Evolutionary conservation across 1,284 basidiomycete genomes (phyloP), one percentile per base, ranked within the genome.

Genomic region (Pascua guehoae): DNA sequence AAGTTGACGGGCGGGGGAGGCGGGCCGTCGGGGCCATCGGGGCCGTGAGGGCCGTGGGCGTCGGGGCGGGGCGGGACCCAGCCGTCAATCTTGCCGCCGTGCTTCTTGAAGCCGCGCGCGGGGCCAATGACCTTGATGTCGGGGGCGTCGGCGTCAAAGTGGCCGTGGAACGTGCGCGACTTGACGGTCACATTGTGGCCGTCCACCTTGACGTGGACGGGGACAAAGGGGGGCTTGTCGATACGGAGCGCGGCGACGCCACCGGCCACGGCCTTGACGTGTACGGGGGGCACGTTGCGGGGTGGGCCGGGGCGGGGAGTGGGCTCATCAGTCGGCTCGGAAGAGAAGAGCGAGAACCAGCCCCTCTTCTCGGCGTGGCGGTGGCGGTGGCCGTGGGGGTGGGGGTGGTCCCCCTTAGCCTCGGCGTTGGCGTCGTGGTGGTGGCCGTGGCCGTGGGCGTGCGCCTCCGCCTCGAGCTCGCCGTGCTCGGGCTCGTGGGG

Each of bases 201-300:
- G 5, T 39, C 37, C 17, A 8, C 12, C 16, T 16, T 41, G 16
- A 24, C 4, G 38, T 17, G 12, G 5, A 41, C 48, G 18, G n/a
- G 15, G 16, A 39, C 48, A 11, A 45, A n/a, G 38, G 36, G 18
- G 11, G 11, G n/a, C 16, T 36, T 37, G 15, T 24, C 43, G 12
- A 51, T 3, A 18, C 50, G 8, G 47, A 36, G 39, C 70, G 56
- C 37, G 42, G 24, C 42, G 47, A 71, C 64, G 24, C 58, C 47
- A 12, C 69, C 69, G 12, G 68, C 65, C 18, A 66, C 65, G 43
- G 69, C 64, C 36, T 62, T 54, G 10, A 62, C 70, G 17, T 64
- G 48, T 47, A 68, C 60, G 47, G 57, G 52, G 24, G 63, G 60
- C 44, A 62, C 24, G 24, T 32, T 56, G 8, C 67, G 66, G 2